These are phyloP conservation scores for Camellia sinensis DNA, from an alignment of 148 eudicot species.

Conservation along the genomic window DNA sequence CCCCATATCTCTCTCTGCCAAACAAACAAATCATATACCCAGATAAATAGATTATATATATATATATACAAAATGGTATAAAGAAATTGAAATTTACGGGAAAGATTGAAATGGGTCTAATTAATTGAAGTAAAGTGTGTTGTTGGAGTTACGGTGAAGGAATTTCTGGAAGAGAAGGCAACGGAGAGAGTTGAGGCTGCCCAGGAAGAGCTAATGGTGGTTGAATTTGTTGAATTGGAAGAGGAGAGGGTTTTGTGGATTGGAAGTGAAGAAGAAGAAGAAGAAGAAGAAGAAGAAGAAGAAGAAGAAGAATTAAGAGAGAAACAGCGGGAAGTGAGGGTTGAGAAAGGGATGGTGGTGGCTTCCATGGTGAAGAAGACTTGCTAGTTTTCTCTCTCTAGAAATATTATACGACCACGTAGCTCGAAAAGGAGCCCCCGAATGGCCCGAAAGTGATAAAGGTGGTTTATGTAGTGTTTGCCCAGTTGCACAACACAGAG, in stretches of 20 bases:
- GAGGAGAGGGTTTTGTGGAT: conserved; percentile 16
- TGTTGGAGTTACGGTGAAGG: conserved; percentile 44
- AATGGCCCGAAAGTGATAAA: no score
- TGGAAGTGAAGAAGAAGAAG: conserved; percentile 23
- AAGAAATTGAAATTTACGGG: background rate
- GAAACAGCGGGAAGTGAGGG: conserved; percentile 52
- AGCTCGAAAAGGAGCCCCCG: no score
- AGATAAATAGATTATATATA: background rate
- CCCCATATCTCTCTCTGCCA: conserved; percentile 71
- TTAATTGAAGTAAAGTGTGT: no score
- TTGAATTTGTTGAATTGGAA: conserved; percentile 3
- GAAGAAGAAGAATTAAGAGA: conserved; percentile 8
- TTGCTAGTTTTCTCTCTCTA: no score
- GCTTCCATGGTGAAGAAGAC: conserved; percentile 37
- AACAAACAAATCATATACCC: background rate
- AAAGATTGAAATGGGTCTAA: background rate
- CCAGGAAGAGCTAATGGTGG: conserved; percentile 35
- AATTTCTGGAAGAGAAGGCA: conserved; percentile 48
- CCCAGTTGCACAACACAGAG: no score
- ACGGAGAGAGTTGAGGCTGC: conserved; percentile 38
- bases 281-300: background rate
- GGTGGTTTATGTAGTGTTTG: no score
- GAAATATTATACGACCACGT: no score
- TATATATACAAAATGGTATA: background rate
- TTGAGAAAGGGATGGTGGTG: conserved; percentile 24